These are phyloP conservation scores for Calophaca sinica DNA, from an alignment of 306 rosid genomes.

Conservation along the genomic window DNA sequence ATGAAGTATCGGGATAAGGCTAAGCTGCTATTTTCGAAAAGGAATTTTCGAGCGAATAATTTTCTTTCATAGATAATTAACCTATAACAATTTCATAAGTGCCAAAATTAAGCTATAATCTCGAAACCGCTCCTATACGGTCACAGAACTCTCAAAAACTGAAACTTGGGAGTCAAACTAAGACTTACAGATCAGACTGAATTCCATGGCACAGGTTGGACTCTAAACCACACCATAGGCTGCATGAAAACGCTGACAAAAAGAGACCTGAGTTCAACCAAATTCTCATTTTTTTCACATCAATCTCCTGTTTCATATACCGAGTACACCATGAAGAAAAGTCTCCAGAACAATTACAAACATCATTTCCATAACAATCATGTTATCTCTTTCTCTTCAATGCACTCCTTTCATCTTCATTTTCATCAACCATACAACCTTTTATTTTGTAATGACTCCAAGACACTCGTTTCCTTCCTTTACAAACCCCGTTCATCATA, in stretches of 20 bases:
- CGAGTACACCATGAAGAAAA: background rate
- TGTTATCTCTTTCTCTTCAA: constrained; percentile 39
- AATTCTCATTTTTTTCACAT: background rate
- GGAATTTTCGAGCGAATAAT: background rate
- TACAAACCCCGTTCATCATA: constrained; percentile 48
- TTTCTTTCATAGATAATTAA: background rate
- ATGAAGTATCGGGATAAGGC: background rate
- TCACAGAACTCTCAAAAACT: background rate
- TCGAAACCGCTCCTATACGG: background rate
- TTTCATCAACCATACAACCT: constrained; percentile 32
- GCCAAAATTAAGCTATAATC: background rate
- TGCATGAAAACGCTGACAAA: background rate
- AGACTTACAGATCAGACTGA: background rate
- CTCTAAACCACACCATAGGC: background rate
- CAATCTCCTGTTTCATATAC: background rate
- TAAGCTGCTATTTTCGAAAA: background rate
- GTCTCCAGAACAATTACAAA: constrained; percentile 6
- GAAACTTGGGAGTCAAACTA: background rate
- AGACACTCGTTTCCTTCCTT: constrained; percentile 60
- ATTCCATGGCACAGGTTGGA: background rate
- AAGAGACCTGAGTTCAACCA: background rate
- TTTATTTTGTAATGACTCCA: constrained; percentile 43
- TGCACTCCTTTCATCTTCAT: constrained; percentile 42
- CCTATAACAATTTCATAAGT: background rate
- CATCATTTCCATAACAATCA: background rate